A percentile compares a stretch with the other conserved stretches of the same genome.
Evolutionary conservation across 345 rosid genomes (phyloP).

Genomic region (Rhizophora mangle): DNA sequence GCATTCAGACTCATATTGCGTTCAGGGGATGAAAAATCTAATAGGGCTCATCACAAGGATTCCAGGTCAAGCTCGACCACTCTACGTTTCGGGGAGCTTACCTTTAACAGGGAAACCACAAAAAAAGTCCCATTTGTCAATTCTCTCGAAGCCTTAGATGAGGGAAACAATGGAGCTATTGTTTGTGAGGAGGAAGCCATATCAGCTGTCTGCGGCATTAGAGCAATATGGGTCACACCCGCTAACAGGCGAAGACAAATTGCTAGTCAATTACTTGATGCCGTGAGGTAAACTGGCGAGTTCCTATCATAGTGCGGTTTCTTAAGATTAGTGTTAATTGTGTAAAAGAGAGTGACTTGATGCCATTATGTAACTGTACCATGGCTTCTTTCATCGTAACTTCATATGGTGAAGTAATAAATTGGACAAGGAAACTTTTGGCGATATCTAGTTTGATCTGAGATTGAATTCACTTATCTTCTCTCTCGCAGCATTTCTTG

Average conservation of each 20-base stretch:
- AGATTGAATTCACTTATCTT: not conserved
- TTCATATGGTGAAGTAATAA: not conserved
- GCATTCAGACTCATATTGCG: slow-evolving; percentile 57
- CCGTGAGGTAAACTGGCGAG: slow-evolving; percentile 49
- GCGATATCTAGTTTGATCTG: not conserved
- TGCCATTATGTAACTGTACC: too few species aligned
- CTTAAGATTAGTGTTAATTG: not conserved
- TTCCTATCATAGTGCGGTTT: not conserved
- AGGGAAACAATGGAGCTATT: slow-evolving; percentile 40
- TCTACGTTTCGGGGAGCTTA: slow-evolving; percentile 61
- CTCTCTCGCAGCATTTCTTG: not conserved
- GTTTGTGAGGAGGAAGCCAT: slow-evolving; percentile 54
- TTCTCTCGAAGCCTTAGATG: slow-evolving; percentile 22
- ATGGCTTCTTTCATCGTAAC: not conserved
- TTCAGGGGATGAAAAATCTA: slow-evolving; percentile 23
- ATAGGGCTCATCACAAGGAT: slow-evolving; percentile 21
- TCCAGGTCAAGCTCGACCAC: slow-evolving; percentile 34
- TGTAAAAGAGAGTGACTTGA: too few species aligned
- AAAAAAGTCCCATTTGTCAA: slow-evolving; percentile 32
- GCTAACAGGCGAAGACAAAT: slow-evolving; percentile 70
- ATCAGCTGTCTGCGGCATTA: slow-evolving; percentile 63
- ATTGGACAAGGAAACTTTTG: not conserved
- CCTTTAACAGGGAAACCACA: slow-evolving; percentile 49
- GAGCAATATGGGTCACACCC: slow-evolving; percentile 92
- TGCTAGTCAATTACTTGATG: slow-evolving; percentile 68